Base-by-base conservation (phyloP, 1,284 basidiomycete genomes). In the Ceratobasidium sp. region DNA sequence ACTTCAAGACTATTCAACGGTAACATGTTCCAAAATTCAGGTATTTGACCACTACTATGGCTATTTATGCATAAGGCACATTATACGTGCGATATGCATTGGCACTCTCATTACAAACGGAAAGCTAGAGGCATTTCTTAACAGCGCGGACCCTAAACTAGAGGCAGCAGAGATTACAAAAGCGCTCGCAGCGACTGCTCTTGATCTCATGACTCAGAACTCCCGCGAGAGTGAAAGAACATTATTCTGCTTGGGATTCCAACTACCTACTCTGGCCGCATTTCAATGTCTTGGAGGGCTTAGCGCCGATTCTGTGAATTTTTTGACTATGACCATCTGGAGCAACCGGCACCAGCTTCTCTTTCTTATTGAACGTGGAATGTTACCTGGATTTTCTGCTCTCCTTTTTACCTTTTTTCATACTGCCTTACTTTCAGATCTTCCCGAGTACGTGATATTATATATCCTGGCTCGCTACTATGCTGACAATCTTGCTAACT, bases 11-110 rank as follows among this genome's bases (percentile, higher is more conserved):
- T 28, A 35, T 26, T 23, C 23, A 28, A 23, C 20, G 23, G 2
- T 23, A 37, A 13, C 4, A 7, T 3, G 15, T 47, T 23, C 37
- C 35, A 60, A 20, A 33, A 35, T 8, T 26, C 53, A 73, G 56
- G 49, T 73, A 26, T 63, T 73, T 31, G n/a, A 26, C 15, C 45
- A 63, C 23, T 73, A 73, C 31, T 73, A 73, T 51, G 69, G 69
- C 1, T 53, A 58, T 20, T 10, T 71, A 4, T 71, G 68, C 26
- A 53, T 71, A 4, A 33, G 68, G 37, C 68, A 71, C 20, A 17
- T 73, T 13, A 73, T 63, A 31, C 69, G 69, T 6, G 51, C 56
- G 69, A 45, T 73, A 4, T 73, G 69, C 31, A 73, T 73, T n/a
- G 69, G 69, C 17, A 51, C 45, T 28, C 11, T 73, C 2, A 73